Evolutionary conservation across 768 basidiomycete genomes (phyloP), one percentile per base, ranked within the genome.

Genomic region (Neoboletus magnificus): DNA sequence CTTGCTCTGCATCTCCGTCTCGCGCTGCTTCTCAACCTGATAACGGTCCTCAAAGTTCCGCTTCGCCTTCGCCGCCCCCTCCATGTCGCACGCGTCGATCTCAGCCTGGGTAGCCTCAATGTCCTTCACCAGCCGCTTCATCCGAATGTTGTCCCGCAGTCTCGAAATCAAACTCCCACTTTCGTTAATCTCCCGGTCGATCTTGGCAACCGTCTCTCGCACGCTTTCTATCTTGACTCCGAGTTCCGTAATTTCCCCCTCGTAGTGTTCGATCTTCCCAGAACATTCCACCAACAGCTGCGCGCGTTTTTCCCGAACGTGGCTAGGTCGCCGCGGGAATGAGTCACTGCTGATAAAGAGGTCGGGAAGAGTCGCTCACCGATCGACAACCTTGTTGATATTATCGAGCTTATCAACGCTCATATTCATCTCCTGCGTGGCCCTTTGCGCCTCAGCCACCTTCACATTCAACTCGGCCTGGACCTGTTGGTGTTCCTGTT

Each of bases 41-140:
- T 89, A 98, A 64, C 87, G 83, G 49, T 86, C 83, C 52, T 95
- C 84, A 70, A 96, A 99, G 54, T 85, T 89, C 54, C 87, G 80
- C 68, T 85, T 84, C 22, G 92, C 90, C 67, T 84, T 89, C 20
- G 87, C 88, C 20, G 93, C 91, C 57, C 84, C 85, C 61, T 95
- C 93, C 74, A 98, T 81, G 71, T 98, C 91, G 55, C 83, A 79
- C 7, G 77, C 73, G 44, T 86, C 85, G 52, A 97, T 88, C 70
- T 93, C 79, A 12, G 74, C 76, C 65, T 91, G 83, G 8, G 86
- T 84, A 1, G 77, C 76, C 29, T 74, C 76, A 29, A 97, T 88
- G 51, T 91, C 83, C 44, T 77, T 75, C 52, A 79, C 76, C 23
- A 92, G 76, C 64, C 82, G 81, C 54, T 92, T 79, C 51, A 91